These are phyloP conservation scores for Aspergillus hancockii DNA, from an alignment of 495 filamentous ascomycete genomes.

Conservation along the genomic window DNA sequence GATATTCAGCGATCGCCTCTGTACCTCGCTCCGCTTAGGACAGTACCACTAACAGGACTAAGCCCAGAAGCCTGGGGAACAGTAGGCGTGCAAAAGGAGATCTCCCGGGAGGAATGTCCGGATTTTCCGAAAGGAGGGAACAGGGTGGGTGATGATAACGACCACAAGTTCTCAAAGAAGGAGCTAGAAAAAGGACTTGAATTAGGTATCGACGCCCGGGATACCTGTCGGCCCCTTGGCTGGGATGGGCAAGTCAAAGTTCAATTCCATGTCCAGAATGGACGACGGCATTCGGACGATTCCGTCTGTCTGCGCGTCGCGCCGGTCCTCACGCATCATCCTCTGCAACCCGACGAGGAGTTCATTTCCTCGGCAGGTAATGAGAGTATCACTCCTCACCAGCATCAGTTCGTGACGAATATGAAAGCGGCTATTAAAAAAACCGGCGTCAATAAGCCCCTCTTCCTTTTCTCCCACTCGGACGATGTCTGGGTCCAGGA, in stretches of 20 bases:
- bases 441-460: background rate
- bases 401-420: slow-evolving; percentile 7
- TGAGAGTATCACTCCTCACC: background rate
- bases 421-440: background rate
- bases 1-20: slow-evolving; percentile 19
- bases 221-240: background rate
- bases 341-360: slow-evolving; percentile 10
- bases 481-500: slow-evolving; percentile 16
- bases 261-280: slow-evolving; percentile 9
- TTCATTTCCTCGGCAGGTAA: background rate
- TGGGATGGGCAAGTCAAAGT: slow-evolving; percentile 11
- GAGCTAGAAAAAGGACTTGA: background rate
- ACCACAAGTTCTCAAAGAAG: background rate
- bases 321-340: slow-evolving; percentile 14
- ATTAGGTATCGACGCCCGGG: slow-evolving; percentile 1
- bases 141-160: background rate
- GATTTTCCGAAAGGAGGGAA: background rate
- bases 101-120: slow-evolving; percentile 9
- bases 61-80: background rate
- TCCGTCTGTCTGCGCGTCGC: slow-evolving; percentile 11
- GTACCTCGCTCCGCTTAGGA: slow-evolving; percentile 8
- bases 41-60: background rate
- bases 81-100: background rate
- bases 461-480: slow-evolving; percentile 1
- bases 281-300: slow-evolving; percentile 18